These are phyloP conservation scores for Ceratobasidium sp. DNA, from an alignment of 1,284 basidiomycete genomes.

Conservation along the genomic window DNA sequence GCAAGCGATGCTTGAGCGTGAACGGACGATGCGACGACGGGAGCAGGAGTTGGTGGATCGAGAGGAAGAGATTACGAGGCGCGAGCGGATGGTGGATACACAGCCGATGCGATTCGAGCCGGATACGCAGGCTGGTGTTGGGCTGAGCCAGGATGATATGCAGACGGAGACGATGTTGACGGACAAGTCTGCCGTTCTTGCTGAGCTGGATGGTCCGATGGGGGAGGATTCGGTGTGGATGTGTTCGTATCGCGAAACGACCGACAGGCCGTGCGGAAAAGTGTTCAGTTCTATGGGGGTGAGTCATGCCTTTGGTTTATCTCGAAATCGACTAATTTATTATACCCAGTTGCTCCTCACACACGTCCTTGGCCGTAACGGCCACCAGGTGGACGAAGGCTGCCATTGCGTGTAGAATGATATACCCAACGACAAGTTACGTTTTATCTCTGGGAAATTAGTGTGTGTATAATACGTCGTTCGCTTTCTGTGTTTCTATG, in stretches of 20 bases:
- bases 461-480: slow-evolving; percentile 4
- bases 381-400: slow-evolving; percentile 16
- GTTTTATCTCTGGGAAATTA: not conserved
- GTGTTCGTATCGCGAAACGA: slow-evolving; percentile 29
- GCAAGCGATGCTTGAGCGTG: not conserved
- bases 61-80: slow-evolving; percentile 2
- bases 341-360: slow-evolving; percentile 14
- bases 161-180: slow-evolving; percentile 35
- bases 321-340: not conserved
- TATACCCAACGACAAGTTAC: no score
- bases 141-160: slow-evolving; percentile 36
- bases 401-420: slow-evolving; percentile 4
- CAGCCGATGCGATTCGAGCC: not conserved
- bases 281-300: slow-evolving; percentile 37
- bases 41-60: slow-evolving; percentile 2
- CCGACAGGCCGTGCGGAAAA: slow-evolving; percentile 27
- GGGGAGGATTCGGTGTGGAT: slow-evolving; percentile 37
- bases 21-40: not conserved
- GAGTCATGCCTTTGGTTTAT: not conserved
- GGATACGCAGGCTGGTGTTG: not conserved
- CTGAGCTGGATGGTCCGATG: slow-evolving; percentile 3
- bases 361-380: slow-evolving; percentile 18
- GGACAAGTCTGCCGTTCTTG: slow-evolving; percentile 30
- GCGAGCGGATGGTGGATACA: not conserved
- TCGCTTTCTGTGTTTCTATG: slow-evolving; percentile 3